Evolutionary conservation across 23 red algal species (phyloP), one percentile per base, ranked within the genome.

Genomic region (Gracilariopsis chorda): DNA sequence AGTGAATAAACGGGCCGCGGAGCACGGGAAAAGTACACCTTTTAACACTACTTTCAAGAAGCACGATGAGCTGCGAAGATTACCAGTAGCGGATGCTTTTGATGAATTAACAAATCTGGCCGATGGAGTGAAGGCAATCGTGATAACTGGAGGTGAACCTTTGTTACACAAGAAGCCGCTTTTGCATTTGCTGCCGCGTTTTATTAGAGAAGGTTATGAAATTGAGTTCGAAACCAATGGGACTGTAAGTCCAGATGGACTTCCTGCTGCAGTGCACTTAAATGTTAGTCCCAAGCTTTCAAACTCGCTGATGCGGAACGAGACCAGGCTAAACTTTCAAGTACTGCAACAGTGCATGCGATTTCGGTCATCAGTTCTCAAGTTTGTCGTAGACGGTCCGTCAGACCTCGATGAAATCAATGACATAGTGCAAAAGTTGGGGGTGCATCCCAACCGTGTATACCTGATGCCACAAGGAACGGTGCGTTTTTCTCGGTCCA

Each of bases 201-300:
- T 93, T 57, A 56, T 95, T 34, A 61, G 61, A 32, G 28, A 82
- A 39, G 86, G 78, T 2, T 94, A 45, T 59, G 68, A 60, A 17
- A 75, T 99, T 32, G 97, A 99, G 80, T 71, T 99, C 39, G 97
- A 99, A 62, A 99, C 97, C 42, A 99, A 99, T 77, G 97, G 97
- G 32, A 99, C 97, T 56, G 71, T 99, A 33, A 87, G 60, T 28
- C 97, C 97, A 0, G 16, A 21, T 12, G 93, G 80, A 16, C 48
- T 99, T 35, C 79, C 88, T 48, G 34, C 32, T 25, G 59, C 48
- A 29, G 86, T 99, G 49, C 90, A 94, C 45, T 92, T 94, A 21
- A 99, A 99, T 40, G 97, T 99, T 34, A 95, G 92, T 61, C 90
- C 97, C 61, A 99, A 99, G 57, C 82, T 99, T 33, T 61, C 72